A percentile compares a stretch with the other conserved stretches of the same genome.
Evolutionary conservation across 1,139 yeast species (phyloP).

Genomic region (Yamadazyma buinensis): DNA sequence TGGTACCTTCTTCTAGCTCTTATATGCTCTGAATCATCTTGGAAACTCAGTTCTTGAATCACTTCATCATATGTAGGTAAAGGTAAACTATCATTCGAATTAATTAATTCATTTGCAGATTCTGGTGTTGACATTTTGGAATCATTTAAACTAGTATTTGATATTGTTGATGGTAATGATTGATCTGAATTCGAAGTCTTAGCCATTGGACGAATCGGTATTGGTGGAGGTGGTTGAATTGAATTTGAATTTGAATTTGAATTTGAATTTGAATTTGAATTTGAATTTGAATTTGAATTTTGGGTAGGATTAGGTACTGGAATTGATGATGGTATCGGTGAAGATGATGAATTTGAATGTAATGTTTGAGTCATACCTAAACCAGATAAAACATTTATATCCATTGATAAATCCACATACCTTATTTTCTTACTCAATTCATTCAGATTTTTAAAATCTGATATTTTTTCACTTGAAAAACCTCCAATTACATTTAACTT

Average conservation of each 20-base stretch:
- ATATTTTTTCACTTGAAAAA: slow-evolving; percentile 33
- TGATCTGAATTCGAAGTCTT: too few species aligned
- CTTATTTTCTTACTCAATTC: slow-evolving; percentile 21
- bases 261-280: too few species aligned
- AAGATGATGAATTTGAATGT: slow-evolving; percentile 8
- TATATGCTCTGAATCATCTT: slow-evolving; percentile 24
- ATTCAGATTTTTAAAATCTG: slow-evolving; percentile 17
- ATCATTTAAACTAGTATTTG: neutral
- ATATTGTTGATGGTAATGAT: neutral
- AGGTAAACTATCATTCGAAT: slow-evolving; percentile 10
- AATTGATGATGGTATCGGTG: neutral
- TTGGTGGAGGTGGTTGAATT: neutral
- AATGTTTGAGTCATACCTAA: slow-evolving; percentile 25
- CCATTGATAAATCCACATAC: slow-evolving; percentile 31
- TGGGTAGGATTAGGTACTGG: neutral
- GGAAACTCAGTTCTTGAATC: slow-evolving; percentile 21
- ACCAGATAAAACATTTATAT: slow-evolving; percentile 43
- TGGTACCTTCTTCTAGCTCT: slow-evolving; percentile 35
- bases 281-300: neutral
- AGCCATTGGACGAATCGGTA: neutral
- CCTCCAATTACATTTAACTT: slow-evolving; percentile 42
- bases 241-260: too few species aligned
- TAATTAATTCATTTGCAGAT: neutral
- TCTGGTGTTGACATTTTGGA: neutral
- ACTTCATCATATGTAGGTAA: slow-evolving; percentile 41